Percentiles rank a stretch among this genome's conserved stretches.
Conservation (phyloP, 305 asterid species). For the Fraxinus baroniana region DNA sequence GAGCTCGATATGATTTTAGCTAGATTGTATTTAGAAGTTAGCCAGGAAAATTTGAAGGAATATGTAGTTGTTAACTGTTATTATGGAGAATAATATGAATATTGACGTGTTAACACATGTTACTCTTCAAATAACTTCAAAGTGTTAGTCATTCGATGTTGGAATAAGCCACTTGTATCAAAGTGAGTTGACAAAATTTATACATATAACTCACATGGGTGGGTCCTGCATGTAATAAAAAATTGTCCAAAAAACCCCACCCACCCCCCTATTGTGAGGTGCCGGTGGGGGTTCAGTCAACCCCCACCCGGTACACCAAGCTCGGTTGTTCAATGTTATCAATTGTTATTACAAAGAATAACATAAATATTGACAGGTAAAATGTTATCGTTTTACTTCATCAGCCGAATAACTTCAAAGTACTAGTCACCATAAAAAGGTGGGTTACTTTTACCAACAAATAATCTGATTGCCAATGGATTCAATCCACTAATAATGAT, state of each 20-base stretch:
- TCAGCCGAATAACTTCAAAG: neutral
- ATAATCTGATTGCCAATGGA: too few species aligned
- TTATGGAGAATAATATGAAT: neutral
- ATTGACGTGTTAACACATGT: neutral
- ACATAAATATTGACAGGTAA: neutral
- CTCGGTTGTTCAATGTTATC: neutral
- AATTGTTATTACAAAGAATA: neutral
- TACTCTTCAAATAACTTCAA: neutral
- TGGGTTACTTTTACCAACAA: too few species aligned
- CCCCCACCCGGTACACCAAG: too few species aligned
- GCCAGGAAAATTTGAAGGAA: neutral
- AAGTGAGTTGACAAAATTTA: too few species aligned
- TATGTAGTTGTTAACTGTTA: neutral
- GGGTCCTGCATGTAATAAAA: too few species aligned
- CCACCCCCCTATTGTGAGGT: too few species aligned
- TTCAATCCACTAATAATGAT: too few species aligned
- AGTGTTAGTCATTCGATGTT: neutral
- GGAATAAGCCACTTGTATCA: too few species aligned
- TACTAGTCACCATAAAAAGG: neutral
- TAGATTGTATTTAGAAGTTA: neutral
- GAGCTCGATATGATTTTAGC: neutral
- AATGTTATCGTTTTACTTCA: neutral
- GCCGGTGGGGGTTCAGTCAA: too few species aligned
- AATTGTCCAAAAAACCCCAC: too few species aligned
- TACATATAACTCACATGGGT: too few species aligned